Evolutionary conservation across 345 rosid species (phyloP), one percentile per base, ranked within the genome.

Genomic region (Eutrema yunnanense): DNA sequence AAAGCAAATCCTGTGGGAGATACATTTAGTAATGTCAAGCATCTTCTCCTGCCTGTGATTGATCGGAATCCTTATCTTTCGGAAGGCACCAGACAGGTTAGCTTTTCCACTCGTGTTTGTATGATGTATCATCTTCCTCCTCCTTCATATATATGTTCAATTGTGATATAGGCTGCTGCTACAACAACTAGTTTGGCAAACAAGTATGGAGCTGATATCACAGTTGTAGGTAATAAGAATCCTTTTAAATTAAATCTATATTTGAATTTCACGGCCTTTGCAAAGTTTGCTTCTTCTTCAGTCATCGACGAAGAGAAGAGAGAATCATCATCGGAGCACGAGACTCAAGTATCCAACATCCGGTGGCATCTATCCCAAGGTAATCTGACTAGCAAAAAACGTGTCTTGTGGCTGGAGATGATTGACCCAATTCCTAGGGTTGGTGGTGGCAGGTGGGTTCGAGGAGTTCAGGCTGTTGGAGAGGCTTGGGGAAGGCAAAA

Each of bases 361-460:
- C 86, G 97, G 19, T 94, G 96, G 96, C 98, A 91, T 86, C 87
- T 94, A 50, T 82, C 95, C 12, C 76, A 89, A 91, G 95, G 97
- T 88, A 53, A 38, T 3, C 12, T 8, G 2, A 30, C 6, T 12
- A 12, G 22, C 32, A n/a, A n/a, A 12, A 22, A 1, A 6, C 42
- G 2, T 38, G 42, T 38, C 5, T 47, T 16, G 49, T n/a, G 22
- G 16, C 5, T 44, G 43, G 22, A 19, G 22, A 19, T 19, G 22
- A 19, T 19, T 19, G 22, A 19, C 22, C 22, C 22, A 19, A 19
- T 19, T 19, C 22, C 22, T 19, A 19, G 22, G 22, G 22, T 19
- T 19, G 9, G 43, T 43, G 29, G 16, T 16, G 36, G 55, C 72
- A 87, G 97, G 92, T 59, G 98, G 98, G 46, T 89, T 89, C 82